phyloP scores from a whole-genome alignment of 176 grass and related monocot species.

The Elaeis guineensis region DNA sequence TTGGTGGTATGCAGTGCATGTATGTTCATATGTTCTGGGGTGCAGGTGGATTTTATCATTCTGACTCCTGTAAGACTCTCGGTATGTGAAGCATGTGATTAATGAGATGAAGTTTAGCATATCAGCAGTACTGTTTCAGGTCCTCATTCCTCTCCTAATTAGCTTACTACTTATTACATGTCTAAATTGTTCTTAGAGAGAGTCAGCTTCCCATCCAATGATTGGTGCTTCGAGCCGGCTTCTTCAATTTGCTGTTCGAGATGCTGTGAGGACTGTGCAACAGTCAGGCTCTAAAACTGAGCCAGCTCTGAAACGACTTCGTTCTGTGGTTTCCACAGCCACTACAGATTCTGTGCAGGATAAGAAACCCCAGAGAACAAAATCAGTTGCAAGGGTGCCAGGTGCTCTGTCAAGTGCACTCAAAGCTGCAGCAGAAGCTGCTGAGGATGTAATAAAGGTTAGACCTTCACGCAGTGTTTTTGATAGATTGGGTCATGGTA shows the following conservation, averaged over 20 bases:
- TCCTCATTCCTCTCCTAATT: not conserved
- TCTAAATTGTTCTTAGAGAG: slow-evolving; percentile 43
- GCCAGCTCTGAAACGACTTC: slow-evolving; percentile 58
- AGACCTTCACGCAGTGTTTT: slow-evolving; percentile 73
- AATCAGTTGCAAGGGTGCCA: slow-evolving; percentile 35
- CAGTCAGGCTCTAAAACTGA: slow-evolving; percentile 35
- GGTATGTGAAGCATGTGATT: too few relatives aligned
- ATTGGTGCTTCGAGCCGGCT: slow-evolving; percentile 66
- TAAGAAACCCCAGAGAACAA: slow-evolving; percentile 47
- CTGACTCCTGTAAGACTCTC: too few relatives aligned
- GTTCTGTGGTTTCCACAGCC: slow-evolving; percentile 63
- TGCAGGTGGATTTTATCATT: too few relatives aligned
- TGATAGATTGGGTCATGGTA: slow-evolving; percentile 65
- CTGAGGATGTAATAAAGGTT: slow-evolving; percentile 56
- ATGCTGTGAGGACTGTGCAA: slow-evolving; percentile 84
- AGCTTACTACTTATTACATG: slow-evolving; percentile 10
- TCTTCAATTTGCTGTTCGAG: slow-evolving; percentile 85
- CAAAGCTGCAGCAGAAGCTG: slow-evolving; percentile 67
- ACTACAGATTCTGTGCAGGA: slow-evolving; percentile 32
- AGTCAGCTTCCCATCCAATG: slow-evolving; percentile 27
- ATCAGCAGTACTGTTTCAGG: too few relatives aligned
- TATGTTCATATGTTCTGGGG: too few relatives aligned
- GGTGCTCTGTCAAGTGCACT: slow-evolving; percentile 59
- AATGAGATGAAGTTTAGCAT: too few relatives aligned
- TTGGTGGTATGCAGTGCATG: too few relatives aligned